Evolutionary conservation across 23 red algal species (phyloP).

Genomic region (Gracilaria caudata): DNA sequence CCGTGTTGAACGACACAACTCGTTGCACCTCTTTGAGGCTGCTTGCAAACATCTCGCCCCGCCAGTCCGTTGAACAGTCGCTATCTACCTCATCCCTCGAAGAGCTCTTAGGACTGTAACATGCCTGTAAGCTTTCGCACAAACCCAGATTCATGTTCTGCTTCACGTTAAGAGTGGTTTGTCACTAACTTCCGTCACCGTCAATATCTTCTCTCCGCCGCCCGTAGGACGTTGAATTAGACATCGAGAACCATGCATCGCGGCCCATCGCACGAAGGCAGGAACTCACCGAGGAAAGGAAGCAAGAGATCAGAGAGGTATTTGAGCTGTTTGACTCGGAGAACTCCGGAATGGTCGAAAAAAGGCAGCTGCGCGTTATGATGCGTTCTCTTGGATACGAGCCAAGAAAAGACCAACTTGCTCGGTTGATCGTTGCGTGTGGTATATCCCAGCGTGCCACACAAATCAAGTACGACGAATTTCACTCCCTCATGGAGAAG

Average conservation of each 20-base stretch:
- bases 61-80: background rate
- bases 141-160: background rate
- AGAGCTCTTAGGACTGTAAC: background rate
- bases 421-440: slow-evolving; percentile 37
- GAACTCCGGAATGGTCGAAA: slow-evolving; percentile 53
- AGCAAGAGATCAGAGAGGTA: slow-evolving; percentile 72
- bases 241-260: slow-evolving; percentile 19
- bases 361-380: slow-evolving; percentile 66
- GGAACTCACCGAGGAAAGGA: slow-evolving; percentile 75
- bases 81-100: background rate
- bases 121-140: slow-evolving; percentile 12
- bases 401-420: slow-evolving; percentile 66
- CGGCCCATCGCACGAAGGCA: slow-evolving; percentile 59
- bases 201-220: background rate
- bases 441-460: slow-evolving; percentile 41
- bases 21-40: too few species aligned
- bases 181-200: background rate
- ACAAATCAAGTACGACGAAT: slow-evolving; percentile 69
- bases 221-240: slow-evolving; percentile 43
- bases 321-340: slow-evolving; percentile 73
- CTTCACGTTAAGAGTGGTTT: background rate
- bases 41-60: background rate
- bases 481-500: slow-evolving; percentile 53
- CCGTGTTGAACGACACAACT: too few species aligned
- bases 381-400: slow-evolving; percentile 76